Base-by-base conservation (phyloP, 2,329 filamentous ascomycete species). In the Bipolaris zeicola region DNA sequence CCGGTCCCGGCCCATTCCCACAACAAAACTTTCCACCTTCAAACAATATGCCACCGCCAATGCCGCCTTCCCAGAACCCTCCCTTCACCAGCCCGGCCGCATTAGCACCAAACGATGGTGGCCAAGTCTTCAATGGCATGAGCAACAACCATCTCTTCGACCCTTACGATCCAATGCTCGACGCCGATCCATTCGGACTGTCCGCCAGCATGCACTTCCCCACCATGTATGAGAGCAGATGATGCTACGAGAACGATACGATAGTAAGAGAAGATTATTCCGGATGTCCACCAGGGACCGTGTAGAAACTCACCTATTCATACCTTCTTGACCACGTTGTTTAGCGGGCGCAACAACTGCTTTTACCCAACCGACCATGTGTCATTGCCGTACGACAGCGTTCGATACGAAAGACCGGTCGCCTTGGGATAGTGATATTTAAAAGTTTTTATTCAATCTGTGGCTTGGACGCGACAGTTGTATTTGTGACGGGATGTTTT, bases 161-260 rank as follows among this genome's bases (percentile, higher is more conserved):
- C 64, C 83, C 86, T 13, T 96, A 91, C 72, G 93, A 97, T 69
- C 90, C 92, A 16, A 91, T 92, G 78, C 81, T 96, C 46, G 93
- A 97, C 73, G 91, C 92, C 76, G 93, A 97, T 76, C 94, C 94
- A 0, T 98, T 97, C 69, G 93, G 93, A 11, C 82, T 97, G 50
- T 94, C 90, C 57, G 93, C 93, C 34, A 96, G 91, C 78, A 96
- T 96, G 94, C 91, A 94, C 64, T 96, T 96, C 69, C 92, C 92
- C 10, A 90, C 89, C 76, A 86, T 87, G 49, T 92, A 91, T 72
- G 77, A 80, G 58, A 72, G 77, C 55, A 68, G 74, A 70, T 77
- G 64, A 73, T 55, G 52, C 59, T 66, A 54, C 41, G 54, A 69
- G 28, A 58, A 61, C 45, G 24, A 57, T 33, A 39, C 37, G 41